Evolutionary conservation across 768 basidiomycete species (phyloP).

Genomic region (Suillus cothurnatus): DNA sequence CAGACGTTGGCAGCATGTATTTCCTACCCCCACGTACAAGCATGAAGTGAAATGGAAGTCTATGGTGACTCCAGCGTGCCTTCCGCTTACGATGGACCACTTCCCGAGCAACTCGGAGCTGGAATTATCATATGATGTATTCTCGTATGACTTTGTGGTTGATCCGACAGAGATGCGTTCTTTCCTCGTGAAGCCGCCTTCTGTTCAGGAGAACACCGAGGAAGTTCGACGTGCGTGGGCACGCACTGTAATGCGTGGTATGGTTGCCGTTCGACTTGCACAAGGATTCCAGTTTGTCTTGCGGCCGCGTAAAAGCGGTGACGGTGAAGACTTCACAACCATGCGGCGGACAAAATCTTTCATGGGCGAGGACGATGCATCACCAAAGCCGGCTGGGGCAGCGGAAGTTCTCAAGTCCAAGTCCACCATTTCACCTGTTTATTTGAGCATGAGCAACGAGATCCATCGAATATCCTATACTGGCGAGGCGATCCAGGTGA

Average conservation of each 20-base stretch:
- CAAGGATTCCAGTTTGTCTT: slow-evolving; percentile 96
- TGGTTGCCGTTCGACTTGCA: slow-evolving; percentile 89
- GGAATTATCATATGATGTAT: slow-evolving; percentile 75
- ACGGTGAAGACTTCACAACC: slow-evolving; percentile 35
- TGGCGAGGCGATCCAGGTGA: slow-evolving; percentile 87
- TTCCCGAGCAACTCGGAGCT: slow-evolving; percentile 79
- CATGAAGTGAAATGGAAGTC: slow-evolving; percentile 93
- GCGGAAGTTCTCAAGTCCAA: slow-evolving; percentile 62
- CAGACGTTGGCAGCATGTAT: slow-evolving; percentile 87
- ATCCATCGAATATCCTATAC: slow-evolving; percentile 92
- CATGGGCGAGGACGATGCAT: slow-evolving; percentile 52
- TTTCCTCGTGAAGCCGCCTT: slow-evolving; percentile 77
- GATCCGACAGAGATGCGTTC: slow-evolving; percentile 84
- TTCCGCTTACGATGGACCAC: slow-evolving; percentile 90
- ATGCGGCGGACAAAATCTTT: slow-evolving; percentile 59
- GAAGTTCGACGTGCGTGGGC: slow-evolving; percentile 73
- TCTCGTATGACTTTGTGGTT: slow-evolving; percentile 87
- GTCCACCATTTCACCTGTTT: slow-evolving; percentile 71
- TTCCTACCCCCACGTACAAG: slow-evolving; percentile 71
- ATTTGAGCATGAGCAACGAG: slow-evolving; percentile 93
- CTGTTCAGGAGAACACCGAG: slow-evolving; percentile 48
- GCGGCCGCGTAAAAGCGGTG: slow-evolving; percentile 36
- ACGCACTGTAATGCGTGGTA: slow-evolving; percentile 83
- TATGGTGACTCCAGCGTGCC: slow-evolving; percentile 80
- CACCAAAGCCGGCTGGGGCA: slow-evolving; percentile 61